Conservation (phyloP, 2,329 filamentous ascomycete species). For the Penicillium hesseltinei region DNA sequence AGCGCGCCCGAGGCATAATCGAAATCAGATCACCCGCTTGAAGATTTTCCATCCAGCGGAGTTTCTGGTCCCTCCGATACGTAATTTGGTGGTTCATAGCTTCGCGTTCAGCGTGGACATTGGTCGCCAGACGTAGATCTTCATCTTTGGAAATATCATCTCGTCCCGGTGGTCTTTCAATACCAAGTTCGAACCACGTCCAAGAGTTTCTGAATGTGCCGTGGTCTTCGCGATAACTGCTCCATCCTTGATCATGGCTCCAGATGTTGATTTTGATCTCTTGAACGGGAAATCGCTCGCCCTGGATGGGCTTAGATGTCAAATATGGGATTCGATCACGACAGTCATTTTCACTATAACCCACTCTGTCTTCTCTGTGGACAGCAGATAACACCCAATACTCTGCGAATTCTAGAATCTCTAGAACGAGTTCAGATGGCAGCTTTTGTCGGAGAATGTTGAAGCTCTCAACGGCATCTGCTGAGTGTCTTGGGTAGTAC, state of each 20-base stretch:
- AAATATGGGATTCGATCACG: slow-evolving; percentile 7
- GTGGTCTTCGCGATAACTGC: background rate
- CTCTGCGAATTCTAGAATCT: slow-evolving; percentile 6
- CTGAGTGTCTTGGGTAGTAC: slow-evolving; percentile 5
- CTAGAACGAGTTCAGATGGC: slow-evolving; percentile 8
- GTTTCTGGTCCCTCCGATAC: background rate
- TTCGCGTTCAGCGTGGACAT: slow-evolving; percentile 6
- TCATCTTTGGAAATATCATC: background rate
- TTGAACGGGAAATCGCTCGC: slow-evolving; percentile 4
- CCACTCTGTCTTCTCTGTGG: background rate
- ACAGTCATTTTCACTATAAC: background rate
- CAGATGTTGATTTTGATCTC: slow-evolving; percentile 9
- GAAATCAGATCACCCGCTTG: slow-evolving; percentile 4
- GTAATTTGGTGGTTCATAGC: background rate
- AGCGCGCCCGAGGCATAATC: slow-evolving; percentile 4
- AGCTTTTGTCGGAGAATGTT: slow-evolving; percentile 7
- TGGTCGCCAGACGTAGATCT: background rate
- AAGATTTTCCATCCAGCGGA: background rate
- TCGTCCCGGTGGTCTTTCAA: background rate
- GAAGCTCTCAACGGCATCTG: slow-evolving; percentile 1
- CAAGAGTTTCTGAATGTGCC: slow-evolving; percentile 5
- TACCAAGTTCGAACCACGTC: slow-evolving; percentile 13
- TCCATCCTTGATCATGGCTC: slow-evolving; percentile 14
- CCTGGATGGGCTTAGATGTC: slow-evolving; percentile 5
- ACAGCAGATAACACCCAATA: slow-evolving; percentile 7